Base-by-base conservation (phyloP, 1,139 yeast species). In the Candida sp. region DNA sequence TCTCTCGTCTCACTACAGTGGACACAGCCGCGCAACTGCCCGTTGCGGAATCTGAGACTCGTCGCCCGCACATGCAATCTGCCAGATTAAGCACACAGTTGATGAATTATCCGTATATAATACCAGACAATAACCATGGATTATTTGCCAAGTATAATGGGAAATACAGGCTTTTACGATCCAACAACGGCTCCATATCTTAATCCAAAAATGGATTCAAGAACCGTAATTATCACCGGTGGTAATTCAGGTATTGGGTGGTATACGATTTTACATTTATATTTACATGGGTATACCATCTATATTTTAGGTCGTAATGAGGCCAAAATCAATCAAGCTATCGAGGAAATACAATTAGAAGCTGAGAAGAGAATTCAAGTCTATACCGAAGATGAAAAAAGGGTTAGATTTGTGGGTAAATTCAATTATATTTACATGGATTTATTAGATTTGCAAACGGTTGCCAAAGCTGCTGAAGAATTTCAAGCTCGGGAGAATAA, bases 161-260 rank as follows among this genome's bases (percentile, higher is more conserved):
- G 34, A 6, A 39, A 39, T 7, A 36, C 22, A 6, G 35, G 22
- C 12, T 53, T 48, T 30, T 58, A 39, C 39, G 44, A 64, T 36
- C 68, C 72, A 5, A 59, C 55, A 12, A 46, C 57, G 2, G 66
- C 64, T 23, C 66, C 69, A 4, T 72, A 65, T 51, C 52, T 57
- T 43, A 56, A 69, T 45, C 75, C 77, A 3, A 43, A 45, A 19
- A 45, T 40, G 11, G 68, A 65, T 40, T 62, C 63, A 40, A 59
- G 73, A 42, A 70, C 69, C n/a, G 78, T 70, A 7, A 57, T 71
- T 12, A 58, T 73, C 25, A 73, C 78, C 5, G 78, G 77, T 3
- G 78, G 78, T 21, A 70, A 67, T 46, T 64, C 70, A 36, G 79
- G 79, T 11, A 68, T 73, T 41, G 78, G 79, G 19, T 71, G 58